Evolutionary conservation across 208 protist genomes (phyloP), one percentile per base, ranked within the genome.

Genomic region (Crithidia brevicula): DNA sequence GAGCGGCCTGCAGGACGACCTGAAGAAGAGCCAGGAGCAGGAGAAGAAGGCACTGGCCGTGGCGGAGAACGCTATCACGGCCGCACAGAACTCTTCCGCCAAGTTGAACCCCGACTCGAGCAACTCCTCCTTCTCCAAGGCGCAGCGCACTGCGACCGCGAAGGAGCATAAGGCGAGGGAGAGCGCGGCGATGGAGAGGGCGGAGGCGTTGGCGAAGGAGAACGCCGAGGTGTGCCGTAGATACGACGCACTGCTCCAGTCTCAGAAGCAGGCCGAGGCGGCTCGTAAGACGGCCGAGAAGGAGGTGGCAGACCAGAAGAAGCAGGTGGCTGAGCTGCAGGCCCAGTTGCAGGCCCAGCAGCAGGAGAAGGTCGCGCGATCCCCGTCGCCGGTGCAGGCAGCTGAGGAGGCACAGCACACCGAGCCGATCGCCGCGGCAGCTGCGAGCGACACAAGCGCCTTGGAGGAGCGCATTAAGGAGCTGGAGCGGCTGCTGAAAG

Each of bases 201-300:
- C 69, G 28, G 60, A 60, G 22, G 22, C 25, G 23, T 52, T 74
- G 18, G 51, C 75, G 67, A 67, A 75, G 46, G 77, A 83, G 31
- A 71, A 74, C 22, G 72, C 79, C 36, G 67, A 80, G 49, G n/a
- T 68, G 38, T 46, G 49, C 33, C 50, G 60, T 11, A 71, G 67
- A 38, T 74, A 71, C 64, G 62, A 75, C 5, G 33, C 43, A 5
- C 33, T 74, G 30, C 18, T 60, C 9, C 53, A 52, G 52, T 36
- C 54, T 5, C 53, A 63, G n/a, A 34, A 34, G 8, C 45, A 28
- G 36, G 4, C 59, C 42, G 62, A 61, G 10, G 61, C 43, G n/a
- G 61, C 43, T n/a, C 53, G 51, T 43, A 45, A 51, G 20, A 40
- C 52, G 11, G 53, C 70, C 7, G 70, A 61, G 60, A 46, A 54